phyloP scores from a whole-genome alignment of 2,329 filamentous ascomycete genomes.

The Cladophialophora yegresii region DNA sequence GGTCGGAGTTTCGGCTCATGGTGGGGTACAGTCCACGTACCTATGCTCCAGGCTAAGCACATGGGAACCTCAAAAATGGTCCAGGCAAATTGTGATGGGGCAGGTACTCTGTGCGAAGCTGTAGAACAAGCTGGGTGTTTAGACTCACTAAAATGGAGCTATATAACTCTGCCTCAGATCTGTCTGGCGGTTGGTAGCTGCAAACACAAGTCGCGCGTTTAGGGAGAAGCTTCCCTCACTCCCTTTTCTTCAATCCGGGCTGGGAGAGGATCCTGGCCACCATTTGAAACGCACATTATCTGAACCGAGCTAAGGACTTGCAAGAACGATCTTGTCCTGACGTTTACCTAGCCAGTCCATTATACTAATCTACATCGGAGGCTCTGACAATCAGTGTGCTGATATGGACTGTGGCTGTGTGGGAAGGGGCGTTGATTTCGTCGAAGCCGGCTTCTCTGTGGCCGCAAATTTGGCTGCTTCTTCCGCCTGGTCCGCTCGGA shows the following conservation, averaged over 20 bases:
- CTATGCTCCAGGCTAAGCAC: no score
- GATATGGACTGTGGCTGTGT: constrained; percentile 26
- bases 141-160: no score
- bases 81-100: no score
- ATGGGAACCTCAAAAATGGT: no score
- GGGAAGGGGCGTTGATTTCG: constrained; percentile 8
- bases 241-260: background rate
- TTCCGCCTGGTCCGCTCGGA: constrained; percentile 61
- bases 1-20: no score
- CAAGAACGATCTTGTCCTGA: background rate
- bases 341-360: background rate
- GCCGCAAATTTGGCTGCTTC: constrained; percentile 27
- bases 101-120: no score
- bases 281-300: background rate
- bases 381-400: constrained; percentile 17
- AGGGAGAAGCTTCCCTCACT: background rate
- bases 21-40: no score
- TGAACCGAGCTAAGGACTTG: background rate
- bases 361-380: background rate
- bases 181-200: no score
- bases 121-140: no score
- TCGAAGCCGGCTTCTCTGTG: constrained; percentile 23
- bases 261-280: background rate
- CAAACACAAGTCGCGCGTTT: background rate
- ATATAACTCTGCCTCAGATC: no score